Evolutionary conservation across 306 rosid species (phyloP), one percentile per base, ranked within the genome.

Genomic region (Dryas alaskensis): DNA sequence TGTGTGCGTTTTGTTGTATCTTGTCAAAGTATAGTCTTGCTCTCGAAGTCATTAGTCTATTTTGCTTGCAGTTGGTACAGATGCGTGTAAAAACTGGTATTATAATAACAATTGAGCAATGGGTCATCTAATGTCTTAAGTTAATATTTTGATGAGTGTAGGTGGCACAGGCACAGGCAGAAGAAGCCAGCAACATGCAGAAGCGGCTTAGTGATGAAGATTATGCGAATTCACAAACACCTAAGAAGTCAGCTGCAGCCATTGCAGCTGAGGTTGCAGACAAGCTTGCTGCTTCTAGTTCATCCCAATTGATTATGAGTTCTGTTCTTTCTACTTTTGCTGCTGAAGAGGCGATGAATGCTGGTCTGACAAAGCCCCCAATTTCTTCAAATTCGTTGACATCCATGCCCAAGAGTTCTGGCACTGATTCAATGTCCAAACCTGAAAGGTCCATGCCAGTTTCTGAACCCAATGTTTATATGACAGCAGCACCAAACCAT

Each of bases 181-280:
- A 86, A 65, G 98, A 93, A 84, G 98, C 93, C 27, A 82, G 80
- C 72, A 86, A 80, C 75, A 91, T 93, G 93, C 83, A 79, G 74
- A 82, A 75, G 80, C 87, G 86, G 51, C 87, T 93, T 53, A 78
- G 84, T 49, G 87, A 80, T 80, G 98, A 91, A 79, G 82, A 80
- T 71, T 86, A 81, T 78, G 73, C 74, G 69, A 80, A 82, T 67
- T 73, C 83, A 54, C 86, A 77, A 58, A 70, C 82, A 51, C 80
- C 79, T 58, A 81, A 66, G 79, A 92, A 87, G 82, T 91, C 98
- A 27, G 88, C 98, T 69, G 92, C 98, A 67, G 89, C 88, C 76
- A 87, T 93, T 68, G 98, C 98, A 25, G 98, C 98, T 0, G 85
- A 83, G 87, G 96, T 93, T 77, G 97, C 98, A 1, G 98, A 91